Evolutionary conservation across 1,284 basidiomycete species (phyloP), one percentile per base, ranked within the genome.

Genomic region (Chalciporus sp.): DNA sequence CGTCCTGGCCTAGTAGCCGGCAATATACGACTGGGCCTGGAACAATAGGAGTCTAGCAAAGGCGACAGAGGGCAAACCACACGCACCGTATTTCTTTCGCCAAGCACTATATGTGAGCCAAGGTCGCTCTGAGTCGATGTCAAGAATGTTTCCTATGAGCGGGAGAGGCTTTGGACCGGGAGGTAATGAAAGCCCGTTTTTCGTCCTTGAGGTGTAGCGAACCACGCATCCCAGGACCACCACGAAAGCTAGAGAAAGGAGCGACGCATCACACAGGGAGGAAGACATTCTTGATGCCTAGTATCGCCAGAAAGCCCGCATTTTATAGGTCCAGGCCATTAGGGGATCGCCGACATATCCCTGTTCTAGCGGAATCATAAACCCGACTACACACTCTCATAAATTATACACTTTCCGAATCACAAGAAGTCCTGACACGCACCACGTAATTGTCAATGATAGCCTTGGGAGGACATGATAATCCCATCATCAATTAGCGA

Each of bases 51-150:
- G 31, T 4, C 49, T 17, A 41, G 37, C 5, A 14, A 27, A 17
- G 8, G 11, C 37, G 19, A 6, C 10, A 16, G 27, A 26, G 20
- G 4, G 16, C 28, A 26, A 33, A 42, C 17, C 29, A 19, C 20
- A 10, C 57, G 33, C 23, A 65, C 65, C 65, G 37, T 71, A 71
- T 55, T 56, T 70, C 42, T 65, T 65, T 43, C 56, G 53, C 65
- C 65, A 67, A 23, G 9, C 8, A 27, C 65, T 57, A 23, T 71
- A 67, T 16, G 62, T 67, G 43, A 67, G 56, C 79, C 78, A 83
- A 17, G 76, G 75, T 39, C 69, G 68, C 45, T 69, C 56, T 1
- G 67, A 61, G 2, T 81, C 74, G 63, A 82, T 73, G 42, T 81
- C 75, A 20, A 76, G 58, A 28, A 77, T 56, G 64, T 82, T 82